phyloP scores from a whole-genome alignment of 2,329 filamentous ascomycete species.

The Penicillium oxalicum region DNA sequence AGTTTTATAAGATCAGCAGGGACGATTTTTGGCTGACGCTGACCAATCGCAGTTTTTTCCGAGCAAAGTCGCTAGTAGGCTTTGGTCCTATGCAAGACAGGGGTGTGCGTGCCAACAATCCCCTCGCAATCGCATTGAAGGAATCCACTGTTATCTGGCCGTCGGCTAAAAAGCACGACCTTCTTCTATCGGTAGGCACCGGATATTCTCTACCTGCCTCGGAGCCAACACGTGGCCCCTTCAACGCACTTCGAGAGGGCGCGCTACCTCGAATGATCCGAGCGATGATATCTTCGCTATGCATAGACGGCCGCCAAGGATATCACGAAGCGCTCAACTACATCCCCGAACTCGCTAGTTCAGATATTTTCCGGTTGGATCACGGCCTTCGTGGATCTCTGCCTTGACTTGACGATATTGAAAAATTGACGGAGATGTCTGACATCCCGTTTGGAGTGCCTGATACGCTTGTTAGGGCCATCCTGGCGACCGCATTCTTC shows the following conservation, averaged over 20 bases:
- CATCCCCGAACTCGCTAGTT: constrained; percentile 1
- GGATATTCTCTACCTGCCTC: not conserved
- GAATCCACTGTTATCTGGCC: constrained; percentile 19
- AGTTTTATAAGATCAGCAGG: too few species aligned
- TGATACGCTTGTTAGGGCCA: constrained; percentile 10
- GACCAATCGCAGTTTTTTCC: constrained; percentile 13
- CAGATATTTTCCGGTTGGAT: constrained; percentile 7
- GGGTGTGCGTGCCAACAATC: constrained; percentile 21
- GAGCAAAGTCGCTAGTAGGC: constrained; percentile 7
- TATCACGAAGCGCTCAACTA: constrained; percentile 13
- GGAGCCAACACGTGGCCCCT: too few species aligned
- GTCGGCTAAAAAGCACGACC: constrained; percentile 8
- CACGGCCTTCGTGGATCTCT: constrained; percentile 1
- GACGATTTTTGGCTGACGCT: too few species aligned
- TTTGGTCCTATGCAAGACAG: constrained; percentile 19
- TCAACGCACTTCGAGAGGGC: constrained; percentile 1
- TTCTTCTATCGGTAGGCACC: constrained; percentile 19
- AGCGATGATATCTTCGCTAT: constrained; percentile 16
- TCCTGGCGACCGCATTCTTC: constrained; percentile 11
- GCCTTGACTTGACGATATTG: constrained; percentile 10
- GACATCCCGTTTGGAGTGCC: constrained; percentile 8
- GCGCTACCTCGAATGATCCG: constrained; percentile 14
- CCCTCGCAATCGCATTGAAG: constrained; percentile 13
- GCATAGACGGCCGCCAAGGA: constrained; percentile 15
- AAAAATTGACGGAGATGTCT: constrained; percentile 5